Evolutionary conservation across 169 alveolate species (phyloP), one percentile per base, ranked within the genome.

Genomic region (Plasmodium knowlesi): DNA sequence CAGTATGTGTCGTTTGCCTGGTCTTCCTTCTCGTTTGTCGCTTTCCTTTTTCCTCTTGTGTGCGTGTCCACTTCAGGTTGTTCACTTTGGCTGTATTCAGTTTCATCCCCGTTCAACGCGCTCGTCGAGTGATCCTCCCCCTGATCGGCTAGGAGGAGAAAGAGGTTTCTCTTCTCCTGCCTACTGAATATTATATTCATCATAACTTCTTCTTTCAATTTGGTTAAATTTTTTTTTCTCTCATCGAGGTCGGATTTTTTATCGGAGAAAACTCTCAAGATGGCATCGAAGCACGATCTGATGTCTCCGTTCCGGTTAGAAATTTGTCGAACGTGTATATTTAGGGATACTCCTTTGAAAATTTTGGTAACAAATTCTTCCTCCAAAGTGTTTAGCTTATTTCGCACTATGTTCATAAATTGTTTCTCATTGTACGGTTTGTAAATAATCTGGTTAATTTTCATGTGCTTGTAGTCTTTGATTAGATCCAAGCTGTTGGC

Each of bases 201-300:
- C 85, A 86, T 74, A 37, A 86, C 43, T 86, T 86, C 93, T 28
- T 86, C 93, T 37, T 76, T 86, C 67, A 86, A 86, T 50, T 86
- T 86, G 30, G 67, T 86, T 34, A 86, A 28, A 32, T 86, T 86
- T 76, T 53, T 86, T 86, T 86, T 86, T 76, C 93, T 86, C 16
- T 86, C 93, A 50, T 86, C 93, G 3, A 86, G 30, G 61, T 86
- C 93, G 41, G 85, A 74, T 74, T 30, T 86, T 74, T 86, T 86
- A 34, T 76, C 93, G 0, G 86, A 73, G 41, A 86, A 86, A 19
- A 86, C 93, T 32, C 93, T 73, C 80, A 86, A 76, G 16, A 86
- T 86, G 6, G 93, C 93, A 86, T 86, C 93, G 34, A 86, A 86
- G 16, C 93, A 86, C 41, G 93, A 86, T 74, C 93, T n/a, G 41